Percentiles rank a stretch among this genome's conserved stretches.
These are phyloP conservation scores for Arachnomyces sp. DNA, from an alignment of 2,329 filamentous ascomycete genomes.

Conservation along the genomic window DNA sequence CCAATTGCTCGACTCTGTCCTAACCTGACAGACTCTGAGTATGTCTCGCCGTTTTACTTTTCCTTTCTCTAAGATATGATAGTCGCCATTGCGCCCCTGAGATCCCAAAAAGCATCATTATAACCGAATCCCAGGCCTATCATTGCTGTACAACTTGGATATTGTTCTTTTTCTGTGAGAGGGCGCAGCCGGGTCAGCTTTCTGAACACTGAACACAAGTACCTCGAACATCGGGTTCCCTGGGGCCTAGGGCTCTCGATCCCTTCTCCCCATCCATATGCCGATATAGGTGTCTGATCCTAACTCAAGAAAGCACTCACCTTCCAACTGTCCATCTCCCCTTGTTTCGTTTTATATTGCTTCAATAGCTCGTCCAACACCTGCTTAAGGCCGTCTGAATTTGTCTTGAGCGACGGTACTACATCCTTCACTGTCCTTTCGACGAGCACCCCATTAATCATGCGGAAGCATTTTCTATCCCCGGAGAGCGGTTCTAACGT, in stretches of 20 bases:
- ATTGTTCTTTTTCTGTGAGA: conserved; percentile 30
- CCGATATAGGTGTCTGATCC: too few species aligned
- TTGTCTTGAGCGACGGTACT: conserved; percentile 80
- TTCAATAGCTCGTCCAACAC: conserved; percentile 90
- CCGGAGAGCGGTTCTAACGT: conserved; percentile 73
- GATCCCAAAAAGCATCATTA: too few species aligned
- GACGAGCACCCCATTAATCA: conserved; percentile 94
- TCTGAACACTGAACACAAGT: too few species aligned
- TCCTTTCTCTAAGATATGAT: too few species aligned
- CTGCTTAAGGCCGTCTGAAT: conserved; percentile 87
- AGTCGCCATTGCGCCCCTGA: too few species aligned
- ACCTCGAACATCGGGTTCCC: too few species aligned
- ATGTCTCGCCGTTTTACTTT: too few species aligned
- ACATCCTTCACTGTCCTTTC: conserved; percentile 93
- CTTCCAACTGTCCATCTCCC: conserved; percentile 98
- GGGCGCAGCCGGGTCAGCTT: too few species aligned
- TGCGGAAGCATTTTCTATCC: conserved; percentile 93
- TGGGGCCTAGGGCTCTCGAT: too few species aligned
- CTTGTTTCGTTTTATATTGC: conserved; percentile 91
- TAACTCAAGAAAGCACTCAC: conserved; percentile 42
- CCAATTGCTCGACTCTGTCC: too few species aligned
- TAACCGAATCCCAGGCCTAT: background rate
- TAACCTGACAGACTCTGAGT: too few species aligned
- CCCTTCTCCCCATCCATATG: too few species aligned
- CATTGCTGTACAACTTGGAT: conserved; percentile 31